Evolutionary conservation across 1,284 basidiomycete genomes (phyloP), one percentile per base, ranked within the genome.

Genomic region (Vanrija pseudolonga): DNA sequence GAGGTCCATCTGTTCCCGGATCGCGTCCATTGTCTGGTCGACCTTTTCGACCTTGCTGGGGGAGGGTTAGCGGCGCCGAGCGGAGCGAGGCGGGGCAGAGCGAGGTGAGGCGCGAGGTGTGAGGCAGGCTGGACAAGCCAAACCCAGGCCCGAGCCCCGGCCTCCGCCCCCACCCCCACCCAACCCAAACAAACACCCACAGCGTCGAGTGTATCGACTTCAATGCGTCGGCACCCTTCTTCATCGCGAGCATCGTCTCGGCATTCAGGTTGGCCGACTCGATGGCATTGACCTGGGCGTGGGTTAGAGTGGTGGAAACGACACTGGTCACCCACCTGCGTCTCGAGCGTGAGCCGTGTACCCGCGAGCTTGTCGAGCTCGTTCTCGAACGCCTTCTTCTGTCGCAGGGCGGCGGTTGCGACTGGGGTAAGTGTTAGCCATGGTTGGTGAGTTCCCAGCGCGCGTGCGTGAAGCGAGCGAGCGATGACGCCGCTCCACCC

Each of bases 181-280:
- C 28, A 3, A 11, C 28, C 6, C 8, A 32, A 32, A 12, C 3
- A 15, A 32, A 17, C 15, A 28, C 44, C n/a, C 44, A 36, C 26
- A 18, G 32, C 8, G 41, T 28, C 17, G 39, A 87, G 70, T 99
- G 96, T 56, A 99, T 98, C 45, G 84, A 83, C 78, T 89, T 89
- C 73, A 99, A 83, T 17, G 90, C 96, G 61, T 89, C 86, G 0
- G 93, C 85, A 41, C 91, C 96, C 77, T 90, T 89, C 86, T 93
- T 94, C 92, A 99, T 98, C 24, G 91, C 94, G 24, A 84, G 80
- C 90, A 99, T 94, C 26, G 93, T 98, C 82, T 98, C 94, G 69
- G 91, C 88, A 77, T 99, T 98, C 78, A 98, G 84, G 80, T 98
- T 98, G 47, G 96, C 96, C 19, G 89, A 92, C 77, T 98, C 96